Conservation (phyloP, 345 rosid species). For the Gossypium ekmanianum region DNA sequence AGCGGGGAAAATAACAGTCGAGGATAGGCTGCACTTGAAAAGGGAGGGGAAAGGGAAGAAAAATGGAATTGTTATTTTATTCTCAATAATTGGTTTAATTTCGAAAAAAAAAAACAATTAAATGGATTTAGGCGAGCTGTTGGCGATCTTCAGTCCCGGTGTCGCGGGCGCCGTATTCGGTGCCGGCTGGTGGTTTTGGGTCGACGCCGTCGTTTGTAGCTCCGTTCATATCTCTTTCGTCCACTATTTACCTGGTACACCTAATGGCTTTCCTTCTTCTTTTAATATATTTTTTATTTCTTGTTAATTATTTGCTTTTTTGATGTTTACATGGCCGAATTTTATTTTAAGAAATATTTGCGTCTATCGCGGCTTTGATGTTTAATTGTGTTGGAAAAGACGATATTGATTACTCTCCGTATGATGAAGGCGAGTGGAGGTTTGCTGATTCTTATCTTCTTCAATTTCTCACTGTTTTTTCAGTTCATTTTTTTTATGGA, state of each 20-base stretch:
- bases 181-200: conserved; percentile 98
- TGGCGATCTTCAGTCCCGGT: conserved; percentile 84
- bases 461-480: not conserved
- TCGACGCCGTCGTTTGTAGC: conserved; percentile 92
- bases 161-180: conserved; percentile 88
- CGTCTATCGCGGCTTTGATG: conserved; percentile 91
- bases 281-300: not conserved
- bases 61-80: not conserved
- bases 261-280: not conserved
- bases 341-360: conserved; percentile 65
- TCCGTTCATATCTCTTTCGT: conserved; percentile 67
- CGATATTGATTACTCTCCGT: conserved; percentile 94
- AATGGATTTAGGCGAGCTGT: conserved; percentile 76
- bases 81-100: not conserved
- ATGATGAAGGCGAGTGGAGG: conserved; percentile 99
- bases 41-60: not conserved
- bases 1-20: too few relatives aligned
- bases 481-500: not conserved
- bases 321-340: conserved; percentile 25
- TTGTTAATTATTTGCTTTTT: not conserved
- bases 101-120: not conserved
- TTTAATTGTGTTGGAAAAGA: conserved; percentile 91
- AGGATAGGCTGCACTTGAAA: too few relatives aligned
- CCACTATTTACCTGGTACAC: conserved; percentile 83
- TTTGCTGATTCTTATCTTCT: conserved; percentile 23